Evolutionary conservation across 2,329 filamentous ascomycete genomes (phyloP), one percentile per base, ranked within the genome.

Genomic region (Ceratocystiopsis brevicomis): DNA sequence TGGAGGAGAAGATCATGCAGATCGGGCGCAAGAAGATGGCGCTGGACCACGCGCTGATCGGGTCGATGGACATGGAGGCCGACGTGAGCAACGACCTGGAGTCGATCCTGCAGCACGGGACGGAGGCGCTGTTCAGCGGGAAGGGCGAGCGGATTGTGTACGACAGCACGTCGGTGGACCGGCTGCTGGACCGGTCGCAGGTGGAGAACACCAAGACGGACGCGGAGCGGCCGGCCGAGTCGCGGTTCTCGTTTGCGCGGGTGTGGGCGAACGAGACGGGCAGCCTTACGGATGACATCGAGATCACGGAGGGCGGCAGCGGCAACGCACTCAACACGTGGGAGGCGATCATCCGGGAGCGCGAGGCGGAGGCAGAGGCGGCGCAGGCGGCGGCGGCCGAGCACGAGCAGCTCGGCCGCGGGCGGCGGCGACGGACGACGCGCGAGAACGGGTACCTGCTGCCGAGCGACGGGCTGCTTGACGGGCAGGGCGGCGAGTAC

Each of bases 1-100:
- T 81, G 0, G 90, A 98, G 57, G 90, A 98, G 61, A 87, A 88
- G 56, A 96, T 98, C 44, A 81, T 96, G 66, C 84, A 95, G 57
- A 85, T 93, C 52, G 90, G 90, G 6, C 81, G 85, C 52, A 92
- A 84, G 61, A 98, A 98, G 63, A 85, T 98, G 76, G 85, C 85
- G 0, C 71, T 98, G 0, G 90, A 98, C 53, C 87, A 96, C 58
- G 82, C 90, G 1, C 71, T 98, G 17, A 95, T 98, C 47, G 87
- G 96, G 56, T 79, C 76, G 43, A 85, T 98, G 73, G 84, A 87
- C 45, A 73, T 76, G 2, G 78, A 87, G n/a, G 81, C 90, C 39
- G 73, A 88, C 35, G 76, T 74, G 10, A 76, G 77, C 9, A 69
- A 81, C 47, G 86, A 96, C 54, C 62, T 96, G 5, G 86, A 93